A percentile compares a stretch with the other conserved stretches of the same genome.
These are phyloP conservation scores for Pisolithus sp. DNA, from an alignment of 768 basidiomycete species.

Conservation along the genomic window DNA sequence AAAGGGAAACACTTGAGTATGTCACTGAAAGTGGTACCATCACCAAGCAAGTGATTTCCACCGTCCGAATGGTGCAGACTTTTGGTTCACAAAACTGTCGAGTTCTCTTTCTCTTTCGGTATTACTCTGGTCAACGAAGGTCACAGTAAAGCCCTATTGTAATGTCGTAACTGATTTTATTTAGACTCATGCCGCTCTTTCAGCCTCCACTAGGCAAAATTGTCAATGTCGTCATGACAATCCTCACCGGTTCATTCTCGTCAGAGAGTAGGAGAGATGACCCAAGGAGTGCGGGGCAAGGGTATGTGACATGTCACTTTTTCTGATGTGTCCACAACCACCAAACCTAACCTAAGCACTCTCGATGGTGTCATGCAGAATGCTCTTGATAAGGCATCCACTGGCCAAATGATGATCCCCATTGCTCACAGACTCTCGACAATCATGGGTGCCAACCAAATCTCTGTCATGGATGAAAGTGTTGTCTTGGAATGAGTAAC, in stretches of 20 bases:
- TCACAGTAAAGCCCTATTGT: slow-evolving; percentile 34
- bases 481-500: slow-evolving; percentile 54
- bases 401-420: slow-evolving; percentile 72
- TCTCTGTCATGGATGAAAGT: slow-evolving; percentile 88
- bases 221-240: slow-evolving; percentile 78
- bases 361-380: slow-evolving; percentile 72
- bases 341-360: too few relatives aligned
- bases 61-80: too few relatives aligned
- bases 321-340: slow-evolving; percentile 36
- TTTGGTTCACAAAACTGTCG: slow-evolving; percentile 4
- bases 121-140: slow-evolving; percentile 71
- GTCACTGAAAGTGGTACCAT: slow-evolving; percentile 76
- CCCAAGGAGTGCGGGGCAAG: slow-evolving; percentile 81
- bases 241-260: slow-evolving; percentile 89
- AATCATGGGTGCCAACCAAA: slow-evolving; percentile 77
- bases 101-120: slow-evolving; percentile 77
- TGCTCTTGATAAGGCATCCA: slow-evolving; percentile 80
- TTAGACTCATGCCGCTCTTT: slow-evolving; percentile 1
- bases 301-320: background rate
- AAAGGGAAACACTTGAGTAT: slow-evolving; percentile 56
- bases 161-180: background rate
- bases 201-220: slow-evolving; percentile 64
- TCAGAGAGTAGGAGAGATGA: slow-evolving; percentile 53
- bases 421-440: slow-evolving; percentile 79
- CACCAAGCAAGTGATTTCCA: slow-evolving; percentile 90